A percentile compares a stretch with the other conserved stretches of the same genome.
These are phyloP conservation scores for Periglandula ipomoeae DNA, from an alignment of 2,329 filamentous ascomycete species.

Conservation along the genomic window DNA sequence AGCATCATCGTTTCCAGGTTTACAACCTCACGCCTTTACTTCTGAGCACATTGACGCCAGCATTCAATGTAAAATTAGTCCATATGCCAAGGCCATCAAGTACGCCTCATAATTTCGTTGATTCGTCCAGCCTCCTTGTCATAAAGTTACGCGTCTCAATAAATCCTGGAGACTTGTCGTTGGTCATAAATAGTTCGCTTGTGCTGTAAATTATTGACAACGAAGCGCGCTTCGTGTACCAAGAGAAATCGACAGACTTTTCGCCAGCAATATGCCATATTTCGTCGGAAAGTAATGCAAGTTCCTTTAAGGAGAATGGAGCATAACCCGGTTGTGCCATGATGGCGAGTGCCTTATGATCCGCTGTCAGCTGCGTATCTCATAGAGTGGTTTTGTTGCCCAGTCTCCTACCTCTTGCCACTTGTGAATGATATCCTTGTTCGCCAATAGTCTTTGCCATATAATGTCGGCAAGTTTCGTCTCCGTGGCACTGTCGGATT, in stretches of 20 bases:
- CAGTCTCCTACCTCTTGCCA: slow-evolving; percentile 71
- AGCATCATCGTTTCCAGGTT: slow-evolving; percentile 10
- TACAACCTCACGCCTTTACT: slow-evolving; percentile 81
- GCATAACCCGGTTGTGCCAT: slow-evolving; percentile 82
- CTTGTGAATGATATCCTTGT: slow-evolving; percentile 59
- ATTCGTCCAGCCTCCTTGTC: slow-evolving; percentile 63
- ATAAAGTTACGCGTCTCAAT: slow-evolving; percentile 73
- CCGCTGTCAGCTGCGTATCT: background rate
- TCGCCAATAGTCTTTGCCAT: slow-evolving; percentile 69
- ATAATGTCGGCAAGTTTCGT: slow-evolving; percentile 62
- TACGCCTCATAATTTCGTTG: slow-evolving; percentile 50
- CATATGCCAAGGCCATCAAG: slow-evolving; percentile 62
- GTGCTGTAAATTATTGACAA: slow-evolving; percentile 55
- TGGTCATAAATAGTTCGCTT: slow-evolving; percentile 89
- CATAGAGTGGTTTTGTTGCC: background rate
- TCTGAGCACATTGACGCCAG: slow-evolving; percentile 70
- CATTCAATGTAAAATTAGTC: slow-evolving; percentile 71
- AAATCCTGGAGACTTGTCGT: slow-evolving; percentile 66
- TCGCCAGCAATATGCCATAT: slow-evolving; percentile 86
- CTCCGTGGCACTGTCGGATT: slow-evolving; percentile 34
- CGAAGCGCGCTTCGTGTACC: slow-evolving; percentile 64
- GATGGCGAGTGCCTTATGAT: slow-evolving; percentile 64
- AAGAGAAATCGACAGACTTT: slow-evolving; percentile 68
- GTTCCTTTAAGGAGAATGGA: slow-evolving; percentile 65
- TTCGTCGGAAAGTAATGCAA: slow-evolving; percentile 79